Conservation (phyloP, 2,329 filamentous ascomycete genomes). For the Calonectria pteridis region DNA sequence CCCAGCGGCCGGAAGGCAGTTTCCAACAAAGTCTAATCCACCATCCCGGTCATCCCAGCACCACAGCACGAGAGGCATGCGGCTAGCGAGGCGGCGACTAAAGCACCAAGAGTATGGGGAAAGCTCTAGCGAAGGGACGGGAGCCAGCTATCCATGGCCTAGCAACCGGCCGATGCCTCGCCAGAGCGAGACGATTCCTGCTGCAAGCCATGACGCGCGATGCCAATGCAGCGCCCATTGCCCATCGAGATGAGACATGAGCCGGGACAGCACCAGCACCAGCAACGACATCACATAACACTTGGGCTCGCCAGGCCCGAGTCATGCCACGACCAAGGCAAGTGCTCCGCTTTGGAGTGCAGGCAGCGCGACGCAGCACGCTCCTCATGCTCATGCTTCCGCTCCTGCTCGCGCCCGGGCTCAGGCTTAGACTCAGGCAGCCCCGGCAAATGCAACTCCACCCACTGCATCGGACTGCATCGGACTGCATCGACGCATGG, state of each 20-base stretch:
- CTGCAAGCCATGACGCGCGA: neutral
- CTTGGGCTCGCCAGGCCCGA: neutral
- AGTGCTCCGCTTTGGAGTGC: neutral
- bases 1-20: neutral
- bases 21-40: neutral
- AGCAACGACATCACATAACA: neutral
- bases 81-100: neutral
- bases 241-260: constrained; percentile 2
- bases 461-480: neutral
- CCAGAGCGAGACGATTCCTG: neutral
- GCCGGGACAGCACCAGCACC: neutral
- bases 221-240: neutral
- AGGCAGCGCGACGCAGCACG: neutral
- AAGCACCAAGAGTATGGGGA: neutral
- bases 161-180: neutral
- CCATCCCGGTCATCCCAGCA: neutral
- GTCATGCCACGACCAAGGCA: neutral
- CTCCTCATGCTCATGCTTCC: neutral
- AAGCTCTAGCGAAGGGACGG: neutral
- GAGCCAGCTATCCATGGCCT: neutral
- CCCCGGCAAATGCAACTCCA: constrained; percentile 10
- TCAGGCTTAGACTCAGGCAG: neutral
- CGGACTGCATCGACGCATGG: neutral
- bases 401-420: neutral
- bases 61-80: neutral